phyloP scores from a whole-genome alignment of 768 basidiomycete genomes.

The Leccinum subtestaceum region DNA sequence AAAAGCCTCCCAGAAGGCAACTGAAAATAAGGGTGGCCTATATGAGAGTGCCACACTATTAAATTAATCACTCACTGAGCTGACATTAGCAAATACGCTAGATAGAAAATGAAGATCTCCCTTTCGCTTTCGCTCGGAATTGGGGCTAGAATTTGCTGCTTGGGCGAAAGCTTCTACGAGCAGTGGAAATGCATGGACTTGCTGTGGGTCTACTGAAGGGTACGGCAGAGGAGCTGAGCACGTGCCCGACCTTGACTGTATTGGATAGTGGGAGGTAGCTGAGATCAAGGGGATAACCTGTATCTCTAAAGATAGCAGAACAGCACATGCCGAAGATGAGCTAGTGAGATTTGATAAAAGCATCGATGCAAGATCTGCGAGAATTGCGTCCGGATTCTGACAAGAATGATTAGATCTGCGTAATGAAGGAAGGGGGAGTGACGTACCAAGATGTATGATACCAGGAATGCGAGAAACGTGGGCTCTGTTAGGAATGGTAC shows the following conservation, averaged over 20 bases:
- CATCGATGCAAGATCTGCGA: conserved; percentile 97
- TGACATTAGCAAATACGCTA: conserved; percentile 91
- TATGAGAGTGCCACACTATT: conserved; percentile 1
- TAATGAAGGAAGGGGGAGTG: background rate
- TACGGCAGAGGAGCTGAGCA: conserved; percentile 72
- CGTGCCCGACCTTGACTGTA: conserved; percentile 77
- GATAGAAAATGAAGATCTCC: conserved; percentile 88
- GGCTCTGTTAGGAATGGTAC: conserved; percentile 65
- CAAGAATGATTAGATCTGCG: conserved; percentile 9
- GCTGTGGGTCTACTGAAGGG: conserved; percentile 50
- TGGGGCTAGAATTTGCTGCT: conserved; percentile 56
- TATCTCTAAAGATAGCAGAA: conserved; percentile 64
- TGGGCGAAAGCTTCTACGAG: conserved; percentile 89
- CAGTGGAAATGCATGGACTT: conserved; percentile 68
- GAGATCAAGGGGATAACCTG: conserved; percentile 50
- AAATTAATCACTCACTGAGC: conserved; percentile 51
- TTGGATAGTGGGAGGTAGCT: conserved; percentile 55
- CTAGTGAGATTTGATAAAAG: conserved; percentile 91
- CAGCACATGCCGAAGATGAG: conserved; percentile 61
- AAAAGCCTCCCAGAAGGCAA: conserved; percentile 73
- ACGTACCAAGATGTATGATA: conserved; percentile 87
- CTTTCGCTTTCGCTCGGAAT: conserved; percentile 56
- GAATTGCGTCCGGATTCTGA: conserved; percentile 85
- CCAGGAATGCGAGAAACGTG: conserved; percentile 74
- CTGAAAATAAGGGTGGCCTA: conserved; percentile 36